A percentile compares a stretch with the other conserved stretches of the same genome.
phyloP scores from a whole-genome alignment of 306 rosid species.

The Luffa aegyptiaca region DNA sequence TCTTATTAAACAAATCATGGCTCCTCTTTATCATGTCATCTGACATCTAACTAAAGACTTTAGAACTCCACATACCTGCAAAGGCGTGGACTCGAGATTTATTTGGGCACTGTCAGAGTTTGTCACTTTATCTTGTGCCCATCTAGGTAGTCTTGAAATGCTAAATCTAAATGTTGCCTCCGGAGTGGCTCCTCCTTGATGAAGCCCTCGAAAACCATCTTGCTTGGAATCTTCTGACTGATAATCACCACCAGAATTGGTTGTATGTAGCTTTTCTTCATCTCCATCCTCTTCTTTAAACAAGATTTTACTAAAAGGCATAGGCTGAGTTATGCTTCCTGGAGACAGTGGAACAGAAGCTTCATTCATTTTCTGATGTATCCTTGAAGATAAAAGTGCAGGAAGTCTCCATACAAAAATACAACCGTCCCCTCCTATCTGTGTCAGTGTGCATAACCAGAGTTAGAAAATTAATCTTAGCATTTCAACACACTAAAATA shows the following conservation, averaged over 20 bases:
- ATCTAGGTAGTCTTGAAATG: conserved; percentile 64
- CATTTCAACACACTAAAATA: background rate
- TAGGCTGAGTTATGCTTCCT: conserved; percentile 27
- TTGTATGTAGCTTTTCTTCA: conserved; percentile 22
- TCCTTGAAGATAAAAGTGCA: conserved; percentile 42
- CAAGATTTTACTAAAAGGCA: conserved; percentile 18
- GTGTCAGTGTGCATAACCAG: conserved; percentile 34
- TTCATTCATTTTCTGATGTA: conserved; percentile 37
- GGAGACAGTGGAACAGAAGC: conserved; percentile 30
- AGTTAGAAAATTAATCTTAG: background rate
- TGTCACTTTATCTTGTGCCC: conserved; percentile 57
- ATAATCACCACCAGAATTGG: conserved; percentile 13
- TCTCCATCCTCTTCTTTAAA: conserved; percentile 23
- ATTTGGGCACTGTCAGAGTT: conserved; percentile 17
- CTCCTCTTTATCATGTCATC: background rate
- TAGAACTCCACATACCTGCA: conserved; percentile 30
- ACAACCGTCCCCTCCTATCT: conserved; percentile 76
- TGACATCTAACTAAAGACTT: background rate
- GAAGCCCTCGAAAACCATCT: conserved; percentile 12
- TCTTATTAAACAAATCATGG: background rate
- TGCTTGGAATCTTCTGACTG: conserved; percentile 18
- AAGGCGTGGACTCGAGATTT: conserved; percentile 21
- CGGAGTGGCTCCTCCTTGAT: conserved; percentile 19
- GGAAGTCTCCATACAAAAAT: conserved; percentile 71
- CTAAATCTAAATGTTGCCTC: conserved; percentile 54